A percentile compares a stretch with the other conserved stretches of the same genome.
Conservation (phyloP, 2,329 filamentous ascomycete species). For the Calonectria pseudoreteaudii region DNA sequence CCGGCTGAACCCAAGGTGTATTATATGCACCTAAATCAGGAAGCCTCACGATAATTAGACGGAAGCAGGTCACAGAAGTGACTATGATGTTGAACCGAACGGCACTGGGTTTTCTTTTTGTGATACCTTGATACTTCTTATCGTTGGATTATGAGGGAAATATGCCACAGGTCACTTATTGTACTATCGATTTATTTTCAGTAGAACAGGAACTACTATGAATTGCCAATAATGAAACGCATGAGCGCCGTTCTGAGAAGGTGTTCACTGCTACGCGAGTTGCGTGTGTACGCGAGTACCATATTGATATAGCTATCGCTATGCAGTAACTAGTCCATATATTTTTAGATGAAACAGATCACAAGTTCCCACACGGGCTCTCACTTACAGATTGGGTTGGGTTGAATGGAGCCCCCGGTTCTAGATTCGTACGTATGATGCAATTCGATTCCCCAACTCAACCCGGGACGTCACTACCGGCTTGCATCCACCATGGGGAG, state of each 20-base stretch:
- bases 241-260: too few species aligned
- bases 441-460: background rate
- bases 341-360: background rate
- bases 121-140: background rate
- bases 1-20: background rate
- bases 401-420: background rate
- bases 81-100: background rate
- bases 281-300: too few species aligned
- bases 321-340: background rate
- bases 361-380: background rate
- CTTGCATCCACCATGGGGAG: background rate
- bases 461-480: background rate
- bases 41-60: background rate
- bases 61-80: background rate
- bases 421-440: background rate
- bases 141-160: background rate
- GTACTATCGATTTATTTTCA: background rate
- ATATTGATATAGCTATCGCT: background rate
- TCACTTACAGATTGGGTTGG: background rate
- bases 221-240: background rate
- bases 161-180: background rate
- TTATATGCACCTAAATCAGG: background rate
- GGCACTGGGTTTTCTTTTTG: background rate
- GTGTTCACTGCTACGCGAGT: background rate
- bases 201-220: background rate